Base-by-base conservation (phyloP, 495 filamentous ascomycete genomes). In the Cudoniella acicularis region DNA sequence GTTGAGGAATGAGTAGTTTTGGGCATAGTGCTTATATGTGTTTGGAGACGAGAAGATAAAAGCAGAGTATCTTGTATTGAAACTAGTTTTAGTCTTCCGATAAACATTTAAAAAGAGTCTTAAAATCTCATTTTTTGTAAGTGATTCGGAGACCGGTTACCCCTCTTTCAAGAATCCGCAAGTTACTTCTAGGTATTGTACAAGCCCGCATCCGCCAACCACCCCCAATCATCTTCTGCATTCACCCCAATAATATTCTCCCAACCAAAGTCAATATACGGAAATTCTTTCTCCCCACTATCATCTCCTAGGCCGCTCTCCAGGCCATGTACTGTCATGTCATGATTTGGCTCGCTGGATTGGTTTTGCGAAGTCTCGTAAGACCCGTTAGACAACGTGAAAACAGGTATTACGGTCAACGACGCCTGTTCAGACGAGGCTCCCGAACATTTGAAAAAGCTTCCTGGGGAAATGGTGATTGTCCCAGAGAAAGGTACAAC, bases 211-310 rank as follows among this genome's bases (percentile, higher is more conserved):
- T n/a, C n/a, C n/a, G n/a, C n/a, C n/a, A 60, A 23, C 57, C 57
- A 60, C 2, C 50, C 57, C 57, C 57, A 60, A 18, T 60, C 57
- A 40, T 50, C 45, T 22, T 60, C 57, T 11, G 54, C 54, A 51
- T 60, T 40, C 13, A 42, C 21, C 2, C 10, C 24, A 23, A 41
- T 49, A 1, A 22, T 20, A 42, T 21, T 60, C 43, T 25, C 30
- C 57, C 57, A 60, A 26, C 54, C 57, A 30, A 60, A 49, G 52
- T 60, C 57, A 21, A 60, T 54, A 4, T 20, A 59, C 3, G 56
- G 20, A n/a, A n/a, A n/a, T n/a, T n/a, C n/a, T 26, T 40, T 9
- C 20, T 59, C 56, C 16, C 13, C 11, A 30, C 18, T 9, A 20
- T 47, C 4, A 11, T 40, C 10, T 40, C 13, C n/a, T 24, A 2